Evolutionary conservation across 192 early-diverging fungal genomes (phyloP).

Genomic region (Entophlyctis helioformis): DNA sequence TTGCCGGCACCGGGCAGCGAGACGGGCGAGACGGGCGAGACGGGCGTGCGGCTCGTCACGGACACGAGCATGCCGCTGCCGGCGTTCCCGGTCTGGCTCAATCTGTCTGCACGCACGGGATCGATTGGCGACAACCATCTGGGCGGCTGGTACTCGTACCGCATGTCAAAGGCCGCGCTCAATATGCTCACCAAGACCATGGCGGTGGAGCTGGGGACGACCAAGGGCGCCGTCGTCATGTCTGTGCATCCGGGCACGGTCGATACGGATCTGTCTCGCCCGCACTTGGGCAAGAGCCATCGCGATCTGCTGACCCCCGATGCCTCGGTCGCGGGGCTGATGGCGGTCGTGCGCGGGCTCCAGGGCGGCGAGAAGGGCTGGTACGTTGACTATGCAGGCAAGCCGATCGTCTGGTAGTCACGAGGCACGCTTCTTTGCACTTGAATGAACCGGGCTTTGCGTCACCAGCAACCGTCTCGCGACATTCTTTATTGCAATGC

Average conservation of each 20-base stretch:
- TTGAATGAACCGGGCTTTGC: too few relatives aligned
- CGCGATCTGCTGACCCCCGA: constrained; percentile 6
- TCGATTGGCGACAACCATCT: constrained; percentile 19
- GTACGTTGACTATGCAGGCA: constrained; percentile 18
- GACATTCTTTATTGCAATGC: too few relatives aligned
- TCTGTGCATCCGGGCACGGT: constrained; percentile 20
- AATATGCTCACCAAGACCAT: constrained; percentile 13
- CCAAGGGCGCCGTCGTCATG: constrained; percentile 2
- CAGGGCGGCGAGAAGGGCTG: constrained; percentile 7
- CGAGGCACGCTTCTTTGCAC: too few relatives aligned
- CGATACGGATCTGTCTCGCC: constrained; percentile 14
- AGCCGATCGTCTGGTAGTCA: constrained; percentile 19
- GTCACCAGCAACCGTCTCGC: too few relatives aligned
- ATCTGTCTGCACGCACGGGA: constrained; percentile 14
- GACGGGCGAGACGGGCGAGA: neutral
- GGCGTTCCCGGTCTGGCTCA: constrained; percentile 3
- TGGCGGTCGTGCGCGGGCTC: constrained; percentile 4
- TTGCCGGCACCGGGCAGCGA: neutral
- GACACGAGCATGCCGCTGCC: neutral
- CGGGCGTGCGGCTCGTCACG: neutral
- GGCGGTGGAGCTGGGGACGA: constrained; percentile 11
- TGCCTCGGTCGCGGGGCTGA: constrained; percentile 9
- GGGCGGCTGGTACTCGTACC: constrained; percentile 23
- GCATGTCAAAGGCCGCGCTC: constrained; percentile 15
- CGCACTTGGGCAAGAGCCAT: constrained; percentile 3